A percentile compares a stretch with the other conserved stretches of the same genome.
These are phyloP conservation scores for Talaromyces wortmannii DNA, from an alignment of 495 filamentous ascomycete genomes.

Conservation along the genomic window DNA sequence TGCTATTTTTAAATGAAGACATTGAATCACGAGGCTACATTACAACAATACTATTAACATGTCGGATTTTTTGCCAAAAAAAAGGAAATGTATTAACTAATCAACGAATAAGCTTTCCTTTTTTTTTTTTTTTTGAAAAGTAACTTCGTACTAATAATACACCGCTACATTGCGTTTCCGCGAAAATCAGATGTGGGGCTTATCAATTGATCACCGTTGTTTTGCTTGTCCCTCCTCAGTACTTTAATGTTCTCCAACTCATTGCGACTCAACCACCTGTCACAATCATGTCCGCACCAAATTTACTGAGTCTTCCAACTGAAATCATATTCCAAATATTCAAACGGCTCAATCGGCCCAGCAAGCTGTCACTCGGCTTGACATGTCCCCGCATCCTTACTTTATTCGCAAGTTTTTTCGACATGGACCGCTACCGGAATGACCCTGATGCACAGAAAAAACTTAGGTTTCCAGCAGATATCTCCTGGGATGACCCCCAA, in stretches of 20 bases:
- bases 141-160: too few species aligned
- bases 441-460: neutral
- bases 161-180: too few species aligned
- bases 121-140: too few species aligned
- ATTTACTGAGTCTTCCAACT: neutral
- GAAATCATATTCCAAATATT: neutral
- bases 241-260: neutral
- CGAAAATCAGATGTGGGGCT: too few species aligned
- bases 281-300: neutral
- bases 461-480: neutral
- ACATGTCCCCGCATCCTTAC: neutral
- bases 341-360: neutral
- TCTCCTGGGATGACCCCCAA: conserved; percentile 1
- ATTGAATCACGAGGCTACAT: too few species aligned
- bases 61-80: too few species aligned
- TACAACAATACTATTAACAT: too few species aligned
- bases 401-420: neutral
- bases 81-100: too few species aligned
- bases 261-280: neutral
- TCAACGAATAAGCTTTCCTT: too few species aligned
- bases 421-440: neutral
- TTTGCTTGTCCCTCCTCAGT: too few species aligned
- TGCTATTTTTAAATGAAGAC: too few species aligned
- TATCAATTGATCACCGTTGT: too few species aligned
- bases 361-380: neutral